phyloP scores from a whole-genome alignment of 768 basidiomycete species.

The Russula compacta region DNA sequence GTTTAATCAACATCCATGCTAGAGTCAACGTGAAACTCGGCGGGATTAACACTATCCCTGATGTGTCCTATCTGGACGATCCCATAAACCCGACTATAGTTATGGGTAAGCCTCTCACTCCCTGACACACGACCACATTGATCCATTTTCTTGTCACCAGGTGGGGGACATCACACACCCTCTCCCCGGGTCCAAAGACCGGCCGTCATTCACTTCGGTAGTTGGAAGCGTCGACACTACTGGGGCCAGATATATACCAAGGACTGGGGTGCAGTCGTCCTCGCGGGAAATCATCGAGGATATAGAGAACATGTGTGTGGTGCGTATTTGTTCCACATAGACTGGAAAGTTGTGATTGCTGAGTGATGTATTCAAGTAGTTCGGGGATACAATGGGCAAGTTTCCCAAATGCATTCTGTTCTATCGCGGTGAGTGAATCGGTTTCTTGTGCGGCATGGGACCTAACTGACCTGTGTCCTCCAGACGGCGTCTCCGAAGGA shows the following conservation, averaged over 20 bases:
- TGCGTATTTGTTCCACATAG: conserved; percentile 20
- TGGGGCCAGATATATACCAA: conserved; percentile 58
- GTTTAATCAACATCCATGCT: background rate
- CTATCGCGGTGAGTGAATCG: conserved; percentile 45
- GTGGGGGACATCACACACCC: conserved; percentile 84
- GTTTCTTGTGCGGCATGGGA: background rate
- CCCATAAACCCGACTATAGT: conserved; percentile 68
- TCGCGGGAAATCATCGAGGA: conserved; percentile 70
- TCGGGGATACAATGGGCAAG: conserved; percentile 42
- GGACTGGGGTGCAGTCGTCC: conserved; percentile 52
- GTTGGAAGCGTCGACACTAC: conserved; percentile 72
- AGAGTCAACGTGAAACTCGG: conserved; percentile 81
- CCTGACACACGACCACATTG: background rate
- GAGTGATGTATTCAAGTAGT: conserved; percentile 38
- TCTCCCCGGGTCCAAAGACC: conserved; percentile 51
- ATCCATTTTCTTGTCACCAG: background rate
- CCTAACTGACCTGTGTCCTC: background rate
- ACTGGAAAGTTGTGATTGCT: background rate
- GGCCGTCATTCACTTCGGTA: conserved; percentile 71
- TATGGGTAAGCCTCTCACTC: conserved; percentile 41
- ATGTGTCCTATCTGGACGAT: conserved; percentile 56
- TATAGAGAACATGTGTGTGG: conserved; percentile 53
- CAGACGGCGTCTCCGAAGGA: conserved; percentile 47
- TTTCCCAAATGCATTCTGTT: conserved; percentile 61
- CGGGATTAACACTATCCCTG: conserved; percentile 71